Evolutionary conservation across 2,329 filamentous ascomycete species (phyloP).

Genomic region (Ophiostoma triangulosporum): DNA sequence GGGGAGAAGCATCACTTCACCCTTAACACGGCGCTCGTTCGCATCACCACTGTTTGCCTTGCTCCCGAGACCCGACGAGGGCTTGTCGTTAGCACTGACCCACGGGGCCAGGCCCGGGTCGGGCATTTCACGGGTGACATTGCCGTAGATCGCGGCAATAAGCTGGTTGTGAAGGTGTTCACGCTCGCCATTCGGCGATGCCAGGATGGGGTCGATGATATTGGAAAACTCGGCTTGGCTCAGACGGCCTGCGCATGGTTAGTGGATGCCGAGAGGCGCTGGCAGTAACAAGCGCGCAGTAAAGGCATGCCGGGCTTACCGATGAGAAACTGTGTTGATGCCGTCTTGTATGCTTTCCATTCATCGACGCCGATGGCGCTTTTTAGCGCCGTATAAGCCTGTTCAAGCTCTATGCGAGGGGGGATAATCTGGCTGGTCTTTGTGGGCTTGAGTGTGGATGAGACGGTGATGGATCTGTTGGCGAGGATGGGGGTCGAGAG

Average conservation of each 20-base stretch:
- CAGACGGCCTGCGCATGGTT: conserved; percentile 36
- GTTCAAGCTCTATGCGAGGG: conserved; percentile 53
- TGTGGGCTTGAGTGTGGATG: conserved; percentile 35
- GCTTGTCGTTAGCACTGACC: conserved; percentile 61
- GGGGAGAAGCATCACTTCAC: conserved; percentile 58
- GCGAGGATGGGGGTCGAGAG: conserved; percentile 46
- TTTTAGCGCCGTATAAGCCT: conserved; percentile 49
- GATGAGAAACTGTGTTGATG: conserved; percentile 47
- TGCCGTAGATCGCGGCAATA: conserved; percentile 51
- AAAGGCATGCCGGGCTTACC: conserved; percentile 28
- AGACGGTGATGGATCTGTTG: conserved; percentile 42
- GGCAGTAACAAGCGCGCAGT: background rate
- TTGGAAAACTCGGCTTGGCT: conserved; percentile 48
- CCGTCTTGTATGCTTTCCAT: conserved; percentile 52
- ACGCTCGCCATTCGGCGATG: conserved; percentile 38
- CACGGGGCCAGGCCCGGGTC: conserved; percentile 54
- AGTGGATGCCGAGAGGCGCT: background rate
- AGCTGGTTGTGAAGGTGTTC: conserved; percentile 56
- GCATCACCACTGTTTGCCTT: conserved; percentile 54
- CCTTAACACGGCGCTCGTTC: conserved; percentile 50
- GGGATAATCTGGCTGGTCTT: conserved; percentile 52
- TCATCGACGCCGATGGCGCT: conserved; percentile 44
- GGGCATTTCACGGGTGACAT: conserved; percentile 56
- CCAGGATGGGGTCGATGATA: conserved; percentile 46
- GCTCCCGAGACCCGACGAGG: conserved; percentile 38